Percentiles rank a stretch among this genome's conserved stretches.
Evolutionary conservation across 2,329 filamentous ascomycete genomes (phyloP).

Genomic region (Lizonia empirigonia): DNA sequence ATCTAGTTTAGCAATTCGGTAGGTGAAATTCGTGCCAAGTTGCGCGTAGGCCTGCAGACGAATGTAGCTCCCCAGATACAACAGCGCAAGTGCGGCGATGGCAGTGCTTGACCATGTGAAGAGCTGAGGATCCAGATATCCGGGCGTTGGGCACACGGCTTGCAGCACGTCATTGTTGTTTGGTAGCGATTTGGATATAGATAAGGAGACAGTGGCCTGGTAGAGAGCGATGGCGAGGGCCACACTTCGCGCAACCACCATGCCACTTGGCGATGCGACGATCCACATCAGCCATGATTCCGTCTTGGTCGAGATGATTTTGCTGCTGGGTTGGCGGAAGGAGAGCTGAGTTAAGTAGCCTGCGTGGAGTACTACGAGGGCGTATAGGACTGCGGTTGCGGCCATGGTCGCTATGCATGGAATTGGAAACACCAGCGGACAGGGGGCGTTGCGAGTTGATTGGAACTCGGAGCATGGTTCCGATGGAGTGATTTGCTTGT

Average conservation of each 20-base stretch:
- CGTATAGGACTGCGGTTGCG: neutral
- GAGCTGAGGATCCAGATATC: constrained; percentile 10
- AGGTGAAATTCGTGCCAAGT: constrained; percentile 61
- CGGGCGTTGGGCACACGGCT: constrained; percentile 6
- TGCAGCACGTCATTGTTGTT: constrained; percentile 1
- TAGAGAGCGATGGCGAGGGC: constrained; percentile 4
- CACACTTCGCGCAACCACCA: constrained; percentile 6
- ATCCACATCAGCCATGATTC: constrained; percentile 20
- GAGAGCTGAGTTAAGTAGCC: constrained; percentile 20
- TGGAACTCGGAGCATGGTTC: neutral
- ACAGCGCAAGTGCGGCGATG: neutral
- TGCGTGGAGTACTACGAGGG: constrained; percentile 12
- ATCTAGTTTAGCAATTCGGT: constrained; percentile 56
- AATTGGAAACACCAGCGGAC: too few relatives aligned
- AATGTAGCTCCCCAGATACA: constrained; percentile 24
- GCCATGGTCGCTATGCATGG: neutral
- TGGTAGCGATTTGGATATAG: neutral
- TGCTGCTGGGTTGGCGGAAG: constrained; percentile 22
- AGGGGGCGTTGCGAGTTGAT: neutral
- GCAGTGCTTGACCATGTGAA: constrained; percentile 10
- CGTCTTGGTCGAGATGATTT: constrained; percentile 4
- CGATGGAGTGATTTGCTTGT: neutral
- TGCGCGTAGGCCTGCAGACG: constrained; percentile 51
- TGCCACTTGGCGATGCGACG: constrained; percentile 9
- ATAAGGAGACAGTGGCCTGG: constrained; percentile 11